These are phyloP conservation scores for Prunella vulgaris DNA, from an alignment of 257 asterid genomes.

Conservation along the genomic window DNA sequence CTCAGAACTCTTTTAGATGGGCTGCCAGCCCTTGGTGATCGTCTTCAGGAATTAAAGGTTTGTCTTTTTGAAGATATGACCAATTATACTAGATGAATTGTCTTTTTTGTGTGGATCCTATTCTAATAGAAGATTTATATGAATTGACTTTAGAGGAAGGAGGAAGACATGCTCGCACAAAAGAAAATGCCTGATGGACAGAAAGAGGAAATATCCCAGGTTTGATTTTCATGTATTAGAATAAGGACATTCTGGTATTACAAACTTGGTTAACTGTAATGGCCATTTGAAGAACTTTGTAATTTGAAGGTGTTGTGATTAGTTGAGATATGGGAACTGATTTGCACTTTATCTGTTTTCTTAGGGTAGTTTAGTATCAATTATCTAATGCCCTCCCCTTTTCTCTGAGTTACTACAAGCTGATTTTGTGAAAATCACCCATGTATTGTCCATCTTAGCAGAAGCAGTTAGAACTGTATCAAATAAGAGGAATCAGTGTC, in stretches of 20 bases:
- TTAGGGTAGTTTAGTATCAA: neutral
- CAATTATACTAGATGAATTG: constrained; percentile 10
- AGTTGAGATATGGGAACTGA: neutral
- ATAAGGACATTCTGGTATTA: neutral
- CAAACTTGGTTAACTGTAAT: neutral
- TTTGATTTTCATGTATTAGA: constrained; percentile 26
- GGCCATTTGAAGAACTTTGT: neutral
- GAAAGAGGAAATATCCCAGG: constrained; percentile 96
- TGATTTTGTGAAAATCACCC: constrained; percentile 6
- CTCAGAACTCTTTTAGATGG: constrained; percentile 73
- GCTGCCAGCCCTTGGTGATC: constrained; percentile 87
- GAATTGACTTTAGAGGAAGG: constrained; percentile 52
- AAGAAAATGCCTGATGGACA: constrained; percentile 93
- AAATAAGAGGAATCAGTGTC: neutral
- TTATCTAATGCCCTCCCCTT: neutral
- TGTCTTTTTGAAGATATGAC: constrained; percentile 12
- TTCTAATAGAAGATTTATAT: constrained; percentile 25
- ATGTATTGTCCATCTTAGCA: neutral
- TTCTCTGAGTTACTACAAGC: neutral
- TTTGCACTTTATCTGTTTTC: neutral
- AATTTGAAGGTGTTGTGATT: constrained; percentile 1
- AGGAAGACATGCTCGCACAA: constrained; percentile 96
- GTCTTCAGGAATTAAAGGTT: constrained; percentile 81
- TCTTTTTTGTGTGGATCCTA: constrained; percentile 18
- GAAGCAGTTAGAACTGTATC: neutral